Conservation (phyloP, 2,329 filamentous ascomycete species). For the Cladosporium sp. region DNA sequence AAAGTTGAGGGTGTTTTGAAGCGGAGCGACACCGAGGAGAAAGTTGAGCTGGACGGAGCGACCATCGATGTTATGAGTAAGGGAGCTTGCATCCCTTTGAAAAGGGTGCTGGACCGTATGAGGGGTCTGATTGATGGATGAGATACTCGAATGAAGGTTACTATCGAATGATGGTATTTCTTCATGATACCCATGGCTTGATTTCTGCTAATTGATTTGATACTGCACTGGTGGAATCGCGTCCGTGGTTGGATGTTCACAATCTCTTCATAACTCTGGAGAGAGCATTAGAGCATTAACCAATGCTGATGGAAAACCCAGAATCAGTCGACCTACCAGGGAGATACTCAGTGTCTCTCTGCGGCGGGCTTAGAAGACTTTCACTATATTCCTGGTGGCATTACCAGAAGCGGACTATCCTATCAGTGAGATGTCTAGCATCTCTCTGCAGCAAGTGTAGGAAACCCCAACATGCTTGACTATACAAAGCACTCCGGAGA, state of each 20-base stretch:
- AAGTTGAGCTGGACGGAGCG: constrained; percentile 45
- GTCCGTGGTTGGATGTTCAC: background rate
- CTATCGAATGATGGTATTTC: background rate
- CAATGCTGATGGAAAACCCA: background rate
- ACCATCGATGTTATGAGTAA: constrained; percentile 43
- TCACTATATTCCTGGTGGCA: background rate
- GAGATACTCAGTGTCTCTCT: background rate
- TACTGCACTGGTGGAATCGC: background rate
- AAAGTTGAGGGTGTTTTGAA: constrained; percentile 45
- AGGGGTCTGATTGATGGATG: constrained; percentile 1
- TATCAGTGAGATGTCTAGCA: background rate
- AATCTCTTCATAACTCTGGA: background rate
- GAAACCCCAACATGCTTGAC: too few species aligned
- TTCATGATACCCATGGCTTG: background rate
- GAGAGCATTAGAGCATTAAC: background rate
- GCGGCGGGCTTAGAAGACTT: background rate
- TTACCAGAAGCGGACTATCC: background rate
- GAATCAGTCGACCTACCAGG: background rate
- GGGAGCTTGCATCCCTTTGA: constrained; percentile 42
- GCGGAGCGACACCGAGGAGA: constrained; percentile 37
- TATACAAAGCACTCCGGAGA: too few species aligned
- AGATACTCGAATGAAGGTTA: background rate
- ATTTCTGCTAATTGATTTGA: background rate
- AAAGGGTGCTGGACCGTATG: constrained; percentile 8
- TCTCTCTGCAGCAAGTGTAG: background rate